Percentiles rank a stretch among this genome's conserved stretches.
Conservation (phyloP, 306 rosid genomes). For the Prosopis cineraria region DNA sequence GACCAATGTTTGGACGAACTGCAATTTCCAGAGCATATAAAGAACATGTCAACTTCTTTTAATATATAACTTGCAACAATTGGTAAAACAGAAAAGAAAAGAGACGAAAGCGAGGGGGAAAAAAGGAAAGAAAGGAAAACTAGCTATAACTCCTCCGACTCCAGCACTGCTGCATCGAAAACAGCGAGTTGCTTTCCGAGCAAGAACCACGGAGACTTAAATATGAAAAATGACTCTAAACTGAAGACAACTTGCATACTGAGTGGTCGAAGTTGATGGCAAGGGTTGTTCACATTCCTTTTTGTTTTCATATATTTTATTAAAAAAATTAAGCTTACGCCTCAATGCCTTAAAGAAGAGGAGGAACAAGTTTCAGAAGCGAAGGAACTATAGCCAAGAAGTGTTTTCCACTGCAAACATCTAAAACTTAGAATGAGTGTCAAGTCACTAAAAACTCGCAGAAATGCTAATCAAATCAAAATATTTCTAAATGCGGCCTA, state of each 20-base stretch:
- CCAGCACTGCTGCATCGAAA: background rate
- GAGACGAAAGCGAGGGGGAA: background rate
- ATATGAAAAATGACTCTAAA: background rate
- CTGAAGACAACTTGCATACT: background rate
- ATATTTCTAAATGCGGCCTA: slow-evolving; percentile 26
- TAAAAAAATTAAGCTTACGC: background rate
- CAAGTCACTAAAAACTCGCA: slow-evolving; percentile 50
- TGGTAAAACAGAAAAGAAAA: no score
- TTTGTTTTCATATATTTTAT: background rate
- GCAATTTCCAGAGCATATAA: no score
- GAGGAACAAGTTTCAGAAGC: slow-evolving; percentile 11
- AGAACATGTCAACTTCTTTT: no score
- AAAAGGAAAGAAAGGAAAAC: no score
- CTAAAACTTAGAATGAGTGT: slow-evolving; percentile 62
- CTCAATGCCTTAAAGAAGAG: background rate
- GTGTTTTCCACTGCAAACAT: slow-evolving; percentile 63
- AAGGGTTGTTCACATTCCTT: background rate
- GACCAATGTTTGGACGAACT: no score
- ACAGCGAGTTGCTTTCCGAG: background rate
- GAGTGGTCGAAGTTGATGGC: background rate
- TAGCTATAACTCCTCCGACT: background rate
- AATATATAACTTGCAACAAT: background rate
- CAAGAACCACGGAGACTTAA: background rate
- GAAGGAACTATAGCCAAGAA: slow-evolving; percentile 28
- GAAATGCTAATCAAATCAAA: slow-evolving; percentile 4